Percentiles rank a stretch among this genome's conserved stretches.
These are phyloP conservation scores for Neoboletus magnificus DNA, from an alignment of 768 basidiomycete genomes.

Conservation along the genomic window DNA sequence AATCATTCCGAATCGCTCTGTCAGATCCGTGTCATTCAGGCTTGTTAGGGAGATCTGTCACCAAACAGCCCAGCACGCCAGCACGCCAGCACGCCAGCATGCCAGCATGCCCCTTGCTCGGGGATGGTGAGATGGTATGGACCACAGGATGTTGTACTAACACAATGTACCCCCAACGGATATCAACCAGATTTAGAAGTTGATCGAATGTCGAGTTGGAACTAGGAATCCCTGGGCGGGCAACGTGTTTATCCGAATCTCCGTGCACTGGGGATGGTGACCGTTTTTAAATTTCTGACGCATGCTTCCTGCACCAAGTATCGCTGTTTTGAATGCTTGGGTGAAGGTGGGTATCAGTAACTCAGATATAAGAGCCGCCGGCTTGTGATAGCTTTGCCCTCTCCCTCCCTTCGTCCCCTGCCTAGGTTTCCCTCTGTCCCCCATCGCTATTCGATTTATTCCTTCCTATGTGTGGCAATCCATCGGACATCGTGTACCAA, in stretches of 20 bases:
- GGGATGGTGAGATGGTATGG: no score
- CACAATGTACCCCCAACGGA: background rate
- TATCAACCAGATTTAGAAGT: background rate
- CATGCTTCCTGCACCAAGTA: background rate
- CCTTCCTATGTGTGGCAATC: background rate
- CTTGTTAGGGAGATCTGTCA: background rate
- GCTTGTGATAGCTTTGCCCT: background rate
- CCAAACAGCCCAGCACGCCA: background rate
- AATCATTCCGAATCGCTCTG: background rate
- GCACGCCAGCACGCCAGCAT: no score
- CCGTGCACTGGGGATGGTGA: background rate
- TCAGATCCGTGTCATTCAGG: background rate
- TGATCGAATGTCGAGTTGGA: background rate
- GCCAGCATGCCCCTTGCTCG: no score
- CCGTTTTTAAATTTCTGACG: background rate
- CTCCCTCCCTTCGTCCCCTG: background rate
- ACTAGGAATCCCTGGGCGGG: background rate
- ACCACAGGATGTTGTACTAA: background rate
- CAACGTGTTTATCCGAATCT: background rate
- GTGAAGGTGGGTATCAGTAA: background rate
- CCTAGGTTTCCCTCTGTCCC: background rate
- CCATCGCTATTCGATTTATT: background rate
- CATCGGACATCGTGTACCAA: background rate
- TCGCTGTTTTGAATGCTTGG: background rate
- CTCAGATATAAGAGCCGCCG: constrained; percentile 2